Percentiles rank a stretch among this genome's conserved stretches.
Evolutionary conservation across 371 early-diverging fungal genomes (phyloP).

Genomic region (Lichtheimia hyalospora): DNA sequence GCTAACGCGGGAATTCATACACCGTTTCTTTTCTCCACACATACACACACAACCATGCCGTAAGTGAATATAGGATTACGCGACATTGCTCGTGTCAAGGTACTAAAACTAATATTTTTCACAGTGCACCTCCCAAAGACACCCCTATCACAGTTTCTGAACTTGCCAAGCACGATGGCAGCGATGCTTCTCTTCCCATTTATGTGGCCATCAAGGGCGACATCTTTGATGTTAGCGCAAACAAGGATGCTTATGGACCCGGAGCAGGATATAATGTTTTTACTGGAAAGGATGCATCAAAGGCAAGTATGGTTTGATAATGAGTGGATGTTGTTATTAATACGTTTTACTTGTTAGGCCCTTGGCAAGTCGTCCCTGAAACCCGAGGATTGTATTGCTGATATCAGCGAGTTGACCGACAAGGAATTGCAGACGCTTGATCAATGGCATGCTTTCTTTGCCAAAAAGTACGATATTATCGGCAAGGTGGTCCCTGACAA

Average conservation of each 20-base stretch:
- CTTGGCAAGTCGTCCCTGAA: slow-evolving; percentile 78
- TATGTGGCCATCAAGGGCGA: slow-evolving; percentile 84
- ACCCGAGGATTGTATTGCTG: slow-evolving; percentile 72
- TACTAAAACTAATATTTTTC: not conserved
- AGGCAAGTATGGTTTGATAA: slow-evolving; percentile 34
- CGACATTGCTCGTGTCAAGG: too few species aligned
- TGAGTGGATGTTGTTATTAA: not conserved
- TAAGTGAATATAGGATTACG: too few species aligned
- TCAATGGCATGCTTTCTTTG: slow-evolving; percentile 77
- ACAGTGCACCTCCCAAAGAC: slow-evolving; percentile 51
- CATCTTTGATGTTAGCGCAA: slow-evolving; percentile 79
- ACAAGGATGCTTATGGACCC: slow-evolving; percentile 66
- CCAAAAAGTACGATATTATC: slow-evolving; percentile 75
- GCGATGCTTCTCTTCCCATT: slow-evolving; percentile 64
- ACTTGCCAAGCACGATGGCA: slow-evolving; percentile 72
- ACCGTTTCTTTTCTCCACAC: too few species aligned
- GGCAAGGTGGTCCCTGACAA: slow-evolving; percentile 57
- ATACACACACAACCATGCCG: too few species aligned
- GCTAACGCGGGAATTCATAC: too few species aligned
- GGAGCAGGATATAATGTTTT: slow-evolving; percentile 73
- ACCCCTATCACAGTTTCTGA: slow-evolving; percentile 60
- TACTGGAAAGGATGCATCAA: slow-evolving; percentile 80
- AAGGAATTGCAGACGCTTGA: slow-evolving; percentile 74
- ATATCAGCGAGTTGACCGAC: slow-evolving; percentile 62
- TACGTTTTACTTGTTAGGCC: slow-evolving; percentile 43